phyloP scores from a whole-genome alignment of 2,329 filamentous ascomycete genomes.

The Dactylellina leptospora region DNA sequence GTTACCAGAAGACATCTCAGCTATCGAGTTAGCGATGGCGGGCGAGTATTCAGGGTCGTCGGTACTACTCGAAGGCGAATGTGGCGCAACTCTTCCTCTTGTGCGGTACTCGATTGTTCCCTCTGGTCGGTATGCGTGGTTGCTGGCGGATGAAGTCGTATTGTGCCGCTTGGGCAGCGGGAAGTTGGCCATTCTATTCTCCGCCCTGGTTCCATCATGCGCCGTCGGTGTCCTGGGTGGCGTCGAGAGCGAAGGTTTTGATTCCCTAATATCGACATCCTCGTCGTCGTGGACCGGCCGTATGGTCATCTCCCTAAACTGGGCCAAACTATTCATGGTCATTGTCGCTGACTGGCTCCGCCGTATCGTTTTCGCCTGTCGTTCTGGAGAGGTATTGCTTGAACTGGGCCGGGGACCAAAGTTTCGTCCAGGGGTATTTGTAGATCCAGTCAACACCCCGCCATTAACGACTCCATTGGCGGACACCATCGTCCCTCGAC shows the following conservation, averaged over 20 bases:
- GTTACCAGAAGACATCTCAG: conserved; percentile 26
- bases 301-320: conserved; percentile 50
- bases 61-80: conserved; percentile 41
- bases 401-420: conserved; percentile 31
- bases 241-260: conserved; percentile 36
- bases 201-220: conserved; percentile 11
- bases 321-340: conserved; percentile 30
- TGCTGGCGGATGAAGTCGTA: conserved; percentile 15
- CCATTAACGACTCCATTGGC: conserved; percentile 22
- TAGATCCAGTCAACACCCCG: conserved; percentile 20
- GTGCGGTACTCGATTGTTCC: conserved; percentile 45
- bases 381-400: conserved; percentile 39
- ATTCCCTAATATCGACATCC: conserved; percentile 12
- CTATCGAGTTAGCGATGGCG: not conserved
- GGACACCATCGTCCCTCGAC: conserved; percentile 41
- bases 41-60: conserved; percentile 14
- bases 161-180: conserved; percentile 22
- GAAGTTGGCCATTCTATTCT: conserved; percentile 19
- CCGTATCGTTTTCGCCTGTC: conserved; percentile 24
- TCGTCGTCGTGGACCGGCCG: conserved; percentile 29
- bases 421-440: conserved; percentile 5
- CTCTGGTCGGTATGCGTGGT: conserved; percentile 17
- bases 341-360: conserved; percentile 46
- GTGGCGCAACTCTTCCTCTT: conserved; percentile 24
- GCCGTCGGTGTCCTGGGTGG: conserved; percentile 45